A percentile compares a stretch with the other conserved stretches of the same genome.
These are phyloP conservation scores for Elsinoe batatas DNA, from an alignment of 2,329 filamentous ascomycete species.

Conservation along the genomic window DNA sequence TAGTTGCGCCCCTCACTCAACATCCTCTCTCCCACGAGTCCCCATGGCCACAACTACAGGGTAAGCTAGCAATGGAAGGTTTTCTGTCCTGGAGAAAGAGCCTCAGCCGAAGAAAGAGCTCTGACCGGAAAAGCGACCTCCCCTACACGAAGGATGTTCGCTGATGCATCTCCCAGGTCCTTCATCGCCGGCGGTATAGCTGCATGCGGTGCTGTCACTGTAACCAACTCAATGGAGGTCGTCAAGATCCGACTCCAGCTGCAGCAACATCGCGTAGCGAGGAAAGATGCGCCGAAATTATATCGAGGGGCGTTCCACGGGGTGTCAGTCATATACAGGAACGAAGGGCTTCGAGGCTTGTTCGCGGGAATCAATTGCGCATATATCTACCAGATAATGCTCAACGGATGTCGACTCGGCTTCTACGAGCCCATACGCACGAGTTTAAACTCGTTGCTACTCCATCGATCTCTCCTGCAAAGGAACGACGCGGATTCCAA, in stretches of 20 bases:
- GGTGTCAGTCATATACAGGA: conserved; percentile 76
- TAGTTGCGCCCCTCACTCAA: background rate
- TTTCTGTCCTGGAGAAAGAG: too few relatives aligned
- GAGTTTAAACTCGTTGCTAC: conserved; percentile 32
- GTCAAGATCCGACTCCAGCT: conserved; percentile 99
- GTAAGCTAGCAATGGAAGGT: conserved; percentile 17
- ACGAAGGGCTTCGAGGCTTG: conserved; percentile 78
- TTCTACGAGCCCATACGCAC: conserved; percentile 94
- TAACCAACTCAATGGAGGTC: conserved; percentile 96
- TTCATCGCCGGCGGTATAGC: conserved; percentile 96
- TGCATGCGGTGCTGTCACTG: conserved; percentile 92
- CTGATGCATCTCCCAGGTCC: conserved; percentile 42
- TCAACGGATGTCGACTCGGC: conserved; percentile 91
- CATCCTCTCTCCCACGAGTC: too few relatives aligned
- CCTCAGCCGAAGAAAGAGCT: too few relatives aligned
- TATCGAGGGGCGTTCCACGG: conserved; percentile 90
- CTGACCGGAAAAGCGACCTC: conserved; percentile 14
- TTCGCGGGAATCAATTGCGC: conserved; percentile 85
- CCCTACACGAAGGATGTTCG: background rate
- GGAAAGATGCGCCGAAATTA: conserved; percentile 72
- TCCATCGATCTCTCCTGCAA: conserved; percentile 58
- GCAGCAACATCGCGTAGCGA: too few relatives aligned
- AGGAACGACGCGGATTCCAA: conserved; percentile 33
- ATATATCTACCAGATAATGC: conserved; percentile 90
- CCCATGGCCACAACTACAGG: conserved; percentile 41